These are phyloP conservation scores for Cercospora sp. DNA, from an alignment of 2,329 filamentous ascomycete genomes.

Conservation along the genomic window DNA sequence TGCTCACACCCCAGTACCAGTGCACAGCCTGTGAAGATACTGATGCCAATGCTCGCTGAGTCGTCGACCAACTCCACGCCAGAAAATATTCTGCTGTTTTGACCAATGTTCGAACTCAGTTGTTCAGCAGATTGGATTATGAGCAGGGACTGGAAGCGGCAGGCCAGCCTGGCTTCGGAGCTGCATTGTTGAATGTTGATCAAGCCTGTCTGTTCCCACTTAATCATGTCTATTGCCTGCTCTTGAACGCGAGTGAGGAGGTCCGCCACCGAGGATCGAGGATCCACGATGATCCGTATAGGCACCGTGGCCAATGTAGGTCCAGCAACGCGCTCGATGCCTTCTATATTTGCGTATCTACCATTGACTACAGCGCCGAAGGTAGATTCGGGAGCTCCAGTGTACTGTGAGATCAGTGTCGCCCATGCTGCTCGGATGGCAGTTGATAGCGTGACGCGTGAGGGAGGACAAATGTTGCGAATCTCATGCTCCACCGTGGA, in stretches of 20 bases:
- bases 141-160: slow-evolving; percentile 31
- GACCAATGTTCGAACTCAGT: background rate
- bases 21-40: background rate
- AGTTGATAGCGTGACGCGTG: slow-evolving; percentile 8
- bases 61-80: background rate
- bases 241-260: slow-evolving; percentile 8
- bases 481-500: slow-evolving; percentile 31
- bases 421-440: slow-evolving; percentile 12
- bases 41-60: no score
- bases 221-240: background rate
- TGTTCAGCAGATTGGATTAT: slow-evolving; percentile 2
- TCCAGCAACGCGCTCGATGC: slow-evolving; percentile 14
- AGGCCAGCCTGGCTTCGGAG: slow-evolving; percentile 56
- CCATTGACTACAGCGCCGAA: slow-evolving; percentile 12
- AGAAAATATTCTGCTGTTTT: background rate
- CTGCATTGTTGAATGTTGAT: slow-evolving; percentile 46
- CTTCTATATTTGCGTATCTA: background rate
- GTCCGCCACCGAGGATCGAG: background rate
- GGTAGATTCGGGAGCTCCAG: background rate
- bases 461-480: background rate
- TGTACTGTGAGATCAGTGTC: background rate
- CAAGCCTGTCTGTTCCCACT: slow-evolving; percentile 41
- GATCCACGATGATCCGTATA: slow-evolving; percentile 31
- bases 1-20: slow-evolving; percentile 9
- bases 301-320: slow-evolving; percentile 12